Conservation (phyloP, 1,284 basidiomycete genomes). For the Pterula multifida region DNA sequence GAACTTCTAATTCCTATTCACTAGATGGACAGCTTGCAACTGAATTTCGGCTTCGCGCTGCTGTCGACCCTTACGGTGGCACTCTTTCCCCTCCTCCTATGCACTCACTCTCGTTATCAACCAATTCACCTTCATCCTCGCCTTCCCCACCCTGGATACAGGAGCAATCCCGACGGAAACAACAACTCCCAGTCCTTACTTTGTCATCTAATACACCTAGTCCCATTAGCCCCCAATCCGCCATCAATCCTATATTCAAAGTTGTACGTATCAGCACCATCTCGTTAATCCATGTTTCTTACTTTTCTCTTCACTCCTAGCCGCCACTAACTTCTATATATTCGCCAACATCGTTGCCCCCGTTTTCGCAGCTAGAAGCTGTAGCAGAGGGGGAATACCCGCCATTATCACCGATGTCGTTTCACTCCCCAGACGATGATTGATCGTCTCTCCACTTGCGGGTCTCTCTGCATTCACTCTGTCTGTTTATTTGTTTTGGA, state of each 20-base stretch:
- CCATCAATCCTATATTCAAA: slow-evolving; percentile 85
- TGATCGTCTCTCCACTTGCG: neutral
- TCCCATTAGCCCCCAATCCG: slow-evolving; percentile 39
- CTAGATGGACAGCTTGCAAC: slow-evolving; percentile 70
- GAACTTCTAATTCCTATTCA: slow-evolving; percentile 75
- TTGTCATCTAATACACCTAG: slow-evolving; percentile 25
- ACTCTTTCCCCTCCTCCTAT: slow-evolving; percentile 63
- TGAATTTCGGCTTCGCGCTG: slow-evolving; percentile 66
- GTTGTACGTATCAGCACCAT: slow-evolving; percentile 80
- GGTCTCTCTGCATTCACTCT: slow-evolving; percentile 13
- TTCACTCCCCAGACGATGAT: slow-evolving; percentile 36
- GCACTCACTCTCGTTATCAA: slow-evolving; percentile 59
- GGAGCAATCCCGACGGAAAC: slow-evolving; percentile 12
- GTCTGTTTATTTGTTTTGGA: slow-evolving; percentile 5
- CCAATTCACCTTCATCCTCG: slow-evolving; percentile 46
- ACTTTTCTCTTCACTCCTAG: slow-evolving; percentile 41
- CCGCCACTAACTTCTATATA: slow-evolving; percentile 22
- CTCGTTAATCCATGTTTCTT: slow-evolving; percentile 16
- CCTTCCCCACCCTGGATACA: slow-evolving; percentile 44
- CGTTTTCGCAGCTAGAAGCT: slow-evolving; percentile 68
- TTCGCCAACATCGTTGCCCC: slow-evolving; percentile 46
- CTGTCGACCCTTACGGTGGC: slow-evolving; percentile 52
- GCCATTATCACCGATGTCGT: slow-evolving; percentile 61
- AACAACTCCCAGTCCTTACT: neutral
- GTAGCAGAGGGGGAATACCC: slow-evolving; percentile 65